These are phyloP conservation scores for Talaromyces sp. DNA, from an alignment of 2,329 filamentous ascomycete genomes.

Conservation along the genomic window DNA sequence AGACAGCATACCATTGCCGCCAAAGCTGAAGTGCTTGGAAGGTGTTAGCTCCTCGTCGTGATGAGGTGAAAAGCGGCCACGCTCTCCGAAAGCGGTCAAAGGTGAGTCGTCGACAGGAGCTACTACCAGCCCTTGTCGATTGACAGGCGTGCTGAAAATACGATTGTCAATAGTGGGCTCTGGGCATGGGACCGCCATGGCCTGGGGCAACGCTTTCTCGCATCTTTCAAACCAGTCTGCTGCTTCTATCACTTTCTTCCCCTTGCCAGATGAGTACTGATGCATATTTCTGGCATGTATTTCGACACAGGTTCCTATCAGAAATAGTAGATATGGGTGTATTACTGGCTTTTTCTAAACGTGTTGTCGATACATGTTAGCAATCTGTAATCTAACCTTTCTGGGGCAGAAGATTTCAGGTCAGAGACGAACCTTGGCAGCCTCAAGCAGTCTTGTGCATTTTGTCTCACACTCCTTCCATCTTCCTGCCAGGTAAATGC, in stretches of 20 bases:
- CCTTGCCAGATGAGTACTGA: slow-evolving; percentile 10
- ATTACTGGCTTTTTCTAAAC: background rate
- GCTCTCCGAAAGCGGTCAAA: background rate
- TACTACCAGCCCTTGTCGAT: background rate
- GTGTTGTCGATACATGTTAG: background rate
- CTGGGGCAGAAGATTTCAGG: background rate
- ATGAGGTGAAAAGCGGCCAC: background rate
- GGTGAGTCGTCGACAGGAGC: background rate
- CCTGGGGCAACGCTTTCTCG: background rate
- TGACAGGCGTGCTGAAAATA: background rate
- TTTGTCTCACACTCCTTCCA: slow-evolving; percentile 11
- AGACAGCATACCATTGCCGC: background rate
- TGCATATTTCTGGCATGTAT: slow-evolving; percentile 13
- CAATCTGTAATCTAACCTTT: background rate
- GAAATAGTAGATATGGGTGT: slow-evolving; percentile 6
- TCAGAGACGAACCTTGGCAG: background rate
- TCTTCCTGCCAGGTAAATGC: slow-evolving; percentile 5
- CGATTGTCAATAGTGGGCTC: background rate
- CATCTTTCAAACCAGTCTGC: slow-evolving; percentile 9
- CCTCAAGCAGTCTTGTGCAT: slow-evolving; percentile 5
- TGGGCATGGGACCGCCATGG: background rate
- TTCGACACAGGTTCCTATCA: slow-evolving; percentile 10
- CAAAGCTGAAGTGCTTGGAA: background rate
- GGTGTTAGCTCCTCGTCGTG: background rate
- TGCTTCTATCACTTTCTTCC: slow-evolving; percentile 9